Percentiles rank a stretch among this genome's conserved stretches.
Evolutionary conservation across 768 basidiomycete species (phyloP).

Genomic region (Rhizopogon vulgaris): DNA sequence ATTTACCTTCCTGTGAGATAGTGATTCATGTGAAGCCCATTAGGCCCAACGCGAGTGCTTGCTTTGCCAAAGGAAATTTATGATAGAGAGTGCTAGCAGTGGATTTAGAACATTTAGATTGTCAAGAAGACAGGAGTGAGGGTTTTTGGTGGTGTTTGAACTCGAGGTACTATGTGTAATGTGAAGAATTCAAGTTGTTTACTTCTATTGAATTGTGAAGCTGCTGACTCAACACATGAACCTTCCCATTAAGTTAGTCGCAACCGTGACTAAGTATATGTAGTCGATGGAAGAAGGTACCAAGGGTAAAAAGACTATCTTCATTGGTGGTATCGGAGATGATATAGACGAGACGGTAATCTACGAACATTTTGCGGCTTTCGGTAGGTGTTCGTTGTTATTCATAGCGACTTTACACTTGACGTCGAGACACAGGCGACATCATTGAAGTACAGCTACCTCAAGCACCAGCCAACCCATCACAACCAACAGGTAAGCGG

Average conservation of each 20-base stretch:
- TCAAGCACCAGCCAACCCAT: slow-evolving; percentile 65
- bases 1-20: no score
- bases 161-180: no score
- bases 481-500: slow-evolving; percentile 48
- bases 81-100: no score
- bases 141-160: no score
- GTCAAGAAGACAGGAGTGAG: no score
- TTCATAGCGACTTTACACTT: not conserved
- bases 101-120: no score
- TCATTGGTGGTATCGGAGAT: slow-evolving; percentile 77
- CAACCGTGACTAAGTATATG: no score
- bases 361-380: slow-evolving; percentile 77
- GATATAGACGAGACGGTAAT: slow-evolving; percentile 77
- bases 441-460: slow-evolving; percentile 91
- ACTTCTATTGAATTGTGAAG: not conserved
- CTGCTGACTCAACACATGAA: not conserved
- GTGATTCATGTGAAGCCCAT: no score
- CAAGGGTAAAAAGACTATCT: slow-evolving; percentile 81
- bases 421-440: slow-evolving; percentile 53
- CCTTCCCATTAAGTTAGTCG: not conserved
- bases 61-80: no score
- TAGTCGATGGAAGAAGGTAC: slow-evolving; percentile 71
- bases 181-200: not conserved
- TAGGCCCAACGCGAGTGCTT: no score
- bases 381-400: slow-evolving; percentile 50